Conservation (phyloP, 1,284 basidiomycete genomes). For the Exobasidium rhododendri region DNA sequence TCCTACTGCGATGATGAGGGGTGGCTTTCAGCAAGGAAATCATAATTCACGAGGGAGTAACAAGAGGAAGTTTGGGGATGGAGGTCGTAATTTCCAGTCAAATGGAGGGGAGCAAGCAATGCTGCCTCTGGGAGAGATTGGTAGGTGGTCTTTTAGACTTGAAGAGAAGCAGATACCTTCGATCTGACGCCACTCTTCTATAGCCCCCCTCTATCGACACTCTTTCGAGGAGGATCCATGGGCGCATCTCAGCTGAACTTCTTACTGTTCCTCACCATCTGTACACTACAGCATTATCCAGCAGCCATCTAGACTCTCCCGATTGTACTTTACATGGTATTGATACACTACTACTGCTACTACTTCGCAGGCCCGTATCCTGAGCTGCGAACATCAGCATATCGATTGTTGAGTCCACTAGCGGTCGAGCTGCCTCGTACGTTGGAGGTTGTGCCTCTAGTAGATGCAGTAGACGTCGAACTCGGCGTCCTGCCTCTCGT, state of each 20-base stretch:
- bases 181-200: too few relatives aligned
- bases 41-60: neutral
- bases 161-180: too few relatives aligned
- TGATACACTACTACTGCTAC: neutral
- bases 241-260: slow-evolving; percentile 5
- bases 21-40: neutral
- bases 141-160: neutral
- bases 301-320: neutral
- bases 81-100: neutral
- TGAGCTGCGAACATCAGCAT: slow-evolving; percentile 37
- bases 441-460: slow-evolving; percentile 19
- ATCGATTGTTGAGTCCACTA: slow-evolving; percentile 29
- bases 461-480: neutral
- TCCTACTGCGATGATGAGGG: neutral
- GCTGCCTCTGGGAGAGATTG: neutral
- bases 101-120: neutral
- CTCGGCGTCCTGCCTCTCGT: slow-evolving; percentile 7
- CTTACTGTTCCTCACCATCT: too few relatives aligned
- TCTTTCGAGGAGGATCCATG: slow-evolving; percentile 9
- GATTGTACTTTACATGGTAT: neutral
- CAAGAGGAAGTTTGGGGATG: neutral
- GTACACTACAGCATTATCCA: neutral
- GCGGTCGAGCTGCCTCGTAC: slow-evolving; percentile 4
- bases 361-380: slow-evolving; percentile 26
- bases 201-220: neutral